Evolutionary conservation across 257 asterid genomes (phyloP).

Genomic region (Misopates orontium): DNA sequence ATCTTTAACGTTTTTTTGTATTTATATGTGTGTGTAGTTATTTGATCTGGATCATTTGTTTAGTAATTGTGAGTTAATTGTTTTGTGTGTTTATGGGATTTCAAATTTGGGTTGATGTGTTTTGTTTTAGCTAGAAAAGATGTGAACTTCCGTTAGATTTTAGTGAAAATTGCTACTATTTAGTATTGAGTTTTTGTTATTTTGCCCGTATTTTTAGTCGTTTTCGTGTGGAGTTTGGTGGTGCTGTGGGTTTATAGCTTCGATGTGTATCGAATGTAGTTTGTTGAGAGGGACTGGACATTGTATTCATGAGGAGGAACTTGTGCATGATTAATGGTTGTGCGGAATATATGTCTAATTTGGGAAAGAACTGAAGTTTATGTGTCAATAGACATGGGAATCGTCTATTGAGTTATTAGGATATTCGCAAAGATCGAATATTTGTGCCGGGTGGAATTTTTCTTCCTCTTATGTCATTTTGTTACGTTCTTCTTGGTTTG

Average conservation of each 20-base stretch:
- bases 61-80: conserved; percentile 12
- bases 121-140: neutral
- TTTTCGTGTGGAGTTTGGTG: conserved; percentile 20
- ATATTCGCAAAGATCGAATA: too few species aligned
- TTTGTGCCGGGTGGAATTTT: too few species aligned
- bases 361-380: neutral
- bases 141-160: neutral
- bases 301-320: too few species aligned
- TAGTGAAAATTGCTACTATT: conserved; percentile 5
- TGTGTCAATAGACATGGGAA: neutral
- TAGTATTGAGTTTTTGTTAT: neutral
- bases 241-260: conserved; percentile 8
- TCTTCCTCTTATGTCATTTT: too few species aligned
- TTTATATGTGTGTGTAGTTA: conserved; percentile 9
- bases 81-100: neutral
- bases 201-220: neutral
- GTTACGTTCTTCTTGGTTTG: neutral
- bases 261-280: neutral
- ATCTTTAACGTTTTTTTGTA: neutral
- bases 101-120: neutral
- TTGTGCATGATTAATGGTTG: too few species aligned
- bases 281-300: conserved; percentile 9
- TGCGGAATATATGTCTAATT: neutral
- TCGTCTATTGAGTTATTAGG: too few species aligned
- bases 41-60: conserved; percentile 14